Evolutionary conservation across 208 protist species (phyloP).

Genomic region (Acanthamoeba royreba): DNA sequence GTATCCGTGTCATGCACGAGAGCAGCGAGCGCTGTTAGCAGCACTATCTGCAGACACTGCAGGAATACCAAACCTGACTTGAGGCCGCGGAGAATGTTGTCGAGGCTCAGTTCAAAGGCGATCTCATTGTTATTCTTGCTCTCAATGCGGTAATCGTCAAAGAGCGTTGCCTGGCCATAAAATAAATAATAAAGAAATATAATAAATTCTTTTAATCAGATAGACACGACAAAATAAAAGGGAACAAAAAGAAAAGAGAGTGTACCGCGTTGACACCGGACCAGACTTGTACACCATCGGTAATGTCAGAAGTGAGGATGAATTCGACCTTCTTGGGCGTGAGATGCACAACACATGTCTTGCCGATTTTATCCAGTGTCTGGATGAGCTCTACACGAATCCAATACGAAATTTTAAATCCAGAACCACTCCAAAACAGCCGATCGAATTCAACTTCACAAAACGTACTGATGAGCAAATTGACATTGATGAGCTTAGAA

Average conservation of each 20-base stretch:
- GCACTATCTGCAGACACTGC: no score
- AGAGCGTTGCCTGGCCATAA: slow-evolving; percentile 23
- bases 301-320: slow-evolving; percentile 45
- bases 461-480: slow-evolving; percentile 39
- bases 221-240: not conserved
- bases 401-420: not conserved
- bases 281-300: slow-evolving; percentile 45
- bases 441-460: not conserved
- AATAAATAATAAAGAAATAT: not conserved
- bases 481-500: slow-evolving; percentile 37
- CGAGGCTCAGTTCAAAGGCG: slow-evolving; percentile 55
- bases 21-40: no score
- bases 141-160: slow-evolving; percentile 57
- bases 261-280: slow-evolving; percentile 39
- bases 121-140: slow-evolving; percentile 66
- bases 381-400: slow-evolving; percentile 20
- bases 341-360: slow-evolving; percentile 37
- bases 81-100: slow-evolving; percentile 54
- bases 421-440: not conserved
- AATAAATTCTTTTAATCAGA: not conserved
- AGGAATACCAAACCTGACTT: slow-evolving; percentile 37
- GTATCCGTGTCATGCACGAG: no score
- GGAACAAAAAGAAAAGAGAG: not conserved
- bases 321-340: slow-evolving; percentile 49
- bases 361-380: slow-evolving; percentile 40